Evolutionary conservation across 2,329 filamentous ascomycete genomes (phyloP), one percentile per base, ranked within the genome.

Genomic region (Fusarium pseudograminearum): DNA sequence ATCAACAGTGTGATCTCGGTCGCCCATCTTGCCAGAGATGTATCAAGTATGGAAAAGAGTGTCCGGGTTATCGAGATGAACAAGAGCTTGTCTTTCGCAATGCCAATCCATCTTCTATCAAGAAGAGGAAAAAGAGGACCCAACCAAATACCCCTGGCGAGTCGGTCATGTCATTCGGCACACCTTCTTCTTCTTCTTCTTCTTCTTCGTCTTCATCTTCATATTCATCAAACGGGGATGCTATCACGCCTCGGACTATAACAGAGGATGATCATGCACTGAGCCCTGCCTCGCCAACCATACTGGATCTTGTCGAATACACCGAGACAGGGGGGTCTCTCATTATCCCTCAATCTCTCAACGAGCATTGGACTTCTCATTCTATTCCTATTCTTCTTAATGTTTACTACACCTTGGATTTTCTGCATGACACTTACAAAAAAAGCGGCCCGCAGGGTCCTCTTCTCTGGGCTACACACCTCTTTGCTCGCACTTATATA

Each of bases 11-110:
- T 57, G 80, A 82, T 61, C 78, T 82, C 18, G 76, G 51, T 18
- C 78, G 78, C n/a, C 80, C 80, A 7, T 73, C 74, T 9, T 82
- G 80, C 56, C 76, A 79, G 54, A 74, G 80, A 72, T 82, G 80
- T 67, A 74, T 77, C 74, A 82, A 81, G 61, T 82, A 82, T 64
- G 80, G 80, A 44, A 73, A 72, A 33, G 73, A 76, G 20, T 82
- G 80, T 22, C 80, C 80, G 1, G 80, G 80, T 4, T 82, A 82
- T 56, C 76, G 80, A 11, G 76, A 80, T 59, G 77, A 79, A 53
- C 74, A 80, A 28, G 80, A 80, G 45, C 76, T 82, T 34, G 77
- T 81, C 65, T 82, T 82, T 58, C 79, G 79, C 57, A 76, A 79
- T 56, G 76, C 75, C 14, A 74, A 76, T 56, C 72, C 78, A 10